Evolutionary conservation across 2,329 filamentous ascomycete genomes (phyloP), one percentile per base, ranked within the genome.

Genomic region (Fonsecaea erecta): DNA sequence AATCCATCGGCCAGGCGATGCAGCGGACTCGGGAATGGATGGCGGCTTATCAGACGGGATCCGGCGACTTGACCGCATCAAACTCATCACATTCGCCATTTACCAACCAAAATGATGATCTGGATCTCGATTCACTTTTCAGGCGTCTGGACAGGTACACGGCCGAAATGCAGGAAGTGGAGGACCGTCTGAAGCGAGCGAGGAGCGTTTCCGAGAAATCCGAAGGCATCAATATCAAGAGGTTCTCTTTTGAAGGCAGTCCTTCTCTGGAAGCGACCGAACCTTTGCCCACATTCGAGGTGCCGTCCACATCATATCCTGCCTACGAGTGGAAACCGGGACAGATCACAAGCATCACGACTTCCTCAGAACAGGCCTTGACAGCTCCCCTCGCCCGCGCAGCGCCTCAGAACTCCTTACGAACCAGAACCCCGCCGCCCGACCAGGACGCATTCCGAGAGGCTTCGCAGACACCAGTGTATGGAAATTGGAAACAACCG

Each of bases 41-140:
- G 24, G 53, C 24, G 6, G 21, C 48, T 40, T 18, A 30, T 16
- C 37, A 63, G 43, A 30, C 14, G 16, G 46, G 16, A 52, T 63
- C 66, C 16, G 35, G 35, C 18, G 9, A n/a, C 26, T 40, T 43
- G 16, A 60, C 60, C 6, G 8, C 21, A 32, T 65, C 59, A 14
- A 52, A 46, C 8, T 56, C 64, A 7, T 63, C 64, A 35, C 18
- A 16, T 14, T 54, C 46, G 16, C n/a, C 18, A 12, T 32, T 14
- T 12, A 60, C 40, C 37, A 48, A 32, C 21, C 34, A 24, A 46
- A n/a, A 60, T 21, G 55, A 37, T 48, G 66, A 68, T 55, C 48
- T 68, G 26, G 66, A 65, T 58, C 60, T 68, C 3, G 60, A 68
- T 30, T 63, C 66, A 9, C 59, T 68, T 18, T 65, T 68, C 37